A percentile compares a stretch with the other conserved stretches of the same genome.
Evolutionary conservation across 2,329 filamentous ascomycete species (phyloP).

Genomic region (Aspergillus sp.): DNA sequence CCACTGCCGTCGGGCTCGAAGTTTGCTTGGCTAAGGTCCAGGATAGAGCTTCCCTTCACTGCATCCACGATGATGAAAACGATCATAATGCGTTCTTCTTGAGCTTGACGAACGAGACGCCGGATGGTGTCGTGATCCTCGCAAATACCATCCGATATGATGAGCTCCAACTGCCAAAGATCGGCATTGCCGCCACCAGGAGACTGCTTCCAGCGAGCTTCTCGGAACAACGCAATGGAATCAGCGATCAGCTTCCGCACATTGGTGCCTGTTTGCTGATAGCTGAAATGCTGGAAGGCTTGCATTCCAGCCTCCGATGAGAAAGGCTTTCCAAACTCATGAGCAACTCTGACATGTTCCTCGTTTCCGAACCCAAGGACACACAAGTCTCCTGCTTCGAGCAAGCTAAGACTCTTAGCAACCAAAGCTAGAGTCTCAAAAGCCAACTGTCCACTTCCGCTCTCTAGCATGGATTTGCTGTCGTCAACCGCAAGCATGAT

Average conservation of each 20-base stretch:
- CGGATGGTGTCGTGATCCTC: constrained; percentile 83
- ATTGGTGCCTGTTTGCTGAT: constrained; percentile 82
- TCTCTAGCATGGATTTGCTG: constrained; percentile 88
- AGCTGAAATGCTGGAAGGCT: constrained; percentile 80
- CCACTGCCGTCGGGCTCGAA: constrained; percentile 68
- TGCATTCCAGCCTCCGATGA: constrained; percentile 76
- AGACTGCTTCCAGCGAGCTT: constrained; percentile 63
- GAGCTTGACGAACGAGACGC: constrained; percentile 77
- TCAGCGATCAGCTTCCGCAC: constrained; percentile 73
- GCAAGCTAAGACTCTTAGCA: constrained; percentile 79
- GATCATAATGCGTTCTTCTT: constrained; percentile 94
- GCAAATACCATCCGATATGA: constrained; percentile 91
- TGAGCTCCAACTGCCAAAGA: constrained; percentile 91
- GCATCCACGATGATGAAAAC: constrained; percentile 96
- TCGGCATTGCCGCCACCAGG: constrained; percentile 58
- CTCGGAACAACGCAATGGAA: constrained; percentile 77
- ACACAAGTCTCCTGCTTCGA: constrained; percentile 91
- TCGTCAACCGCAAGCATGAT: constrained; percentile 97
- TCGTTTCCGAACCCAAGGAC: constrained; percentile 83
- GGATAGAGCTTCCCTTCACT: constrained; percentile 56
- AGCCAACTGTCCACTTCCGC: constrained; percentile 71
- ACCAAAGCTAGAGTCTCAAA: constrained; percentile 95
- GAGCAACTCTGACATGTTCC: constrained; percentile 71
- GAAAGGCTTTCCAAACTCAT: constrained; percentile 81
- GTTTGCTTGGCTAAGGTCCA: constrained; percentile 83